These are phyloP conservation scores for Aspergillus nidulans DNA, from an alignment of 495 filamentous ascomycete genomes.

Conservation along the genomic window DNA sequence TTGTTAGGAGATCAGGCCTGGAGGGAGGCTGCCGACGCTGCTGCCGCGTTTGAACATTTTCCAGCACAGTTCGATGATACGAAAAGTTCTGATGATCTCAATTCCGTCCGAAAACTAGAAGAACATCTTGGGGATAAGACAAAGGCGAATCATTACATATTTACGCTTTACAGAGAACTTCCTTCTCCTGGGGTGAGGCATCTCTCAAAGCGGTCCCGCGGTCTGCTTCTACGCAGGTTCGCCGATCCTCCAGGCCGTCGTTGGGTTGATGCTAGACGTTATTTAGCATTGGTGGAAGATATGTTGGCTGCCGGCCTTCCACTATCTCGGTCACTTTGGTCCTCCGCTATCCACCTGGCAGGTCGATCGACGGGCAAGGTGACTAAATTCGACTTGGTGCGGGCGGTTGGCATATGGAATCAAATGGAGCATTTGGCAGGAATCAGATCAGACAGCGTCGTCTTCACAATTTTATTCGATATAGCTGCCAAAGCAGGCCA, in stretches of 20 bases:
- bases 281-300: conserved; percentile 78
- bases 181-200: conserved; percentile 63
- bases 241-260: conserved; percentile 44
- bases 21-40: conserved; percentile 59
- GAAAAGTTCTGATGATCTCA: conserved; percentile 22
- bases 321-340: conserved; percentile 69
- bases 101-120: conserved; percentile 39
- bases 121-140: conserved; percentile 34
- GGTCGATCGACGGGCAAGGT: conserved; percentile 63
- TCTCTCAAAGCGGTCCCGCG: conserved; percentile 54
- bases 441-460: conserved; percentile 60
- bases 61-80: conserved; percentile 29
- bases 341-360: conserved; percentile 72
- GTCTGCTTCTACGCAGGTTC: conserved; percentile 63
- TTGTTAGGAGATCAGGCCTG: conserved; percentile 18
- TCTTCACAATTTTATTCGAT: conserved; percentile 91
- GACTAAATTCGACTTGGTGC: conserved; percentile 59
- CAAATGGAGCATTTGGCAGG: conserved; percentile 77
- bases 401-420: conserved; percentile 77
- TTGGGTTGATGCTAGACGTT: conserved; percentile 56
- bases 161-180: conserved; percentile 55
- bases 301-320: conserved; percentile 63
- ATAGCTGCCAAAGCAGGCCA: conserved; percentile 80
- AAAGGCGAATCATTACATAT: conserved; percentile 52
- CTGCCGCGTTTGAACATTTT: conserved; percentile 29